A percentile compares a stretch with the other conserved stretches of the same genome.
These are phyloP conservation scores for Aspergillus sclerotiicarbonarius DNA, from an alignment of 495 filamentous ascomycete species.

Conservation along the genomic window DNA sequence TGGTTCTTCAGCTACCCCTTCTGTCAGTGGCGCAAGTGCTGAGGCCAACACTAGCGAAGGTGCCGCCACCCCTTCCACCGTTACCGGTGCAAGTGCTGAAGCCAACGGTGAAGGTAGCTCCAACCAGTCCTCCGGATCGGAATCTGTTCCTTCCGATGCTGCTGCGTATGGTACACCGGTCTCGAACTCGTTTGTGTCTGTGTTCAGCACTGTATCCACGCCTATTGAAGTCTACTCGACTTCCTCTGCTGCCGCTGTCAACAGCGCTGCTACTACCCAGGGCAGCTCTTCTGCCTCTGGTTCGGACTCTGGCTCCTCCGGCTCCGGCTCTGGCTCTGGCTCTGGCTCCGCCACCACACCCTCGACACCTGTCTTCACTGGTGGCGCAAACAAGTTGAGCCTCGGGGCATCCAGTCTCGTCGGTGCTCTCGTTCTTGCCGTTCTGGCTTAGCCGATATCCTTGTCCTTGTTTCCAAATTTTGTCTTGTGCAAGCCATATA, in stretches of 20 bases:
- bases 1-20: not conserved
- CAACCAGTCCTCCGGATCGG: not conserved
- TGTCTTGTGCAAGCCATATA: slow-evolving; percentile 9
- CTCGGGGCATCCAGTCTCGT: slow-evolving; percentile 19
- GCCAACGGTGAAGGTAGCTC: not conserved
- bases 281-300: not conserved
- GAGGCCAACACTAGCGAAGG: not conserved
- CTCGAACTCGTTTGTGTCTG: not conserved
- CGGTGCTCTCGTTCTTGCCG: slow-evolving; percentile 17
- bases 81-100: not conserved
- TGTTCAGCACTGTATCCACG: not conserved
- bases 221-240: not conserved
- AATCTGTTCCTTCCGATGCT: not conserved
- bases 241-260: not conserved
- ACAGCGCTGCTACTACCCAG: not conserved
- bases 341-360: slow-evolving; percentile 18
- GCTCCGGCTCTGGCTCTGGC: slow-evolving; percentile 5
- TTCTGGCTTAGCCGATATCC: slow-evolving; percentile 15
- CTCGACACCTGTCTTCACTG: slow-evolving; percentile 28
- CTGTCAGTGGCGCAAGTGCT: not conserved
- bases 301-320: not conserved
- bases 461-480: not conserved
- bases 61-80: not conserved
- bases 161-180: not conserved
- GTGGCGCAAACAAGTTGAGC: slow-evolving; percentile 25